Evolutionary conservation across 345 rosid genomes (phyloP), one percentile per base, ranked within the genome.

Genomic region (Cardamine occulta): DNA sequence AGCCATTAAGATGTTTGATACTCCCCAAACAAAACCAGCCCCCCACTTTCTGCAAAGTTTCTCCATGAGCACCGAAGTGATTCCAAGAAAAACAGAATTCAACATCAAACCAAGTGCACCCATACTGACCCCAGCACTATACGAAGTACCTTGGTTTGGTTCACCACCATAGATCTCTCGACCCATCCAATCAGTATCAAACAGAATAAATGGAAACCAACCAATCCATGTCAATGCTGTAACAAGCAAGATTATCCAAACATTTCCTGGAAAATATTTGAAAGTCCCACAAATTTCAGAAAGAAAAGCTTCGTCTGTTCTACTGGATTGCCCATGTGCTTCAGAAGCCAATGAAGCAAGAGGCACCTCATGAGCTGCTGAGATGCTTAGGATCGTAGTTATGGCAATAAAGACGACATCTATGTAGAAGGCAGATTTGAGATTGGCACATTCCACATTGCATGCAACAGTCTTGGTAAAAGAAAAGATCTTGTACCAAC

Each of bases 171-270:
- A 95, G 51, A 90, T 87, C 85, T 95, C 97, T 77, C 98, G 81
- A 60, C 99, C 98, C 97, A 92, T 89, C 97, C 97, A 95, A 76
- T 95, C 97, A 70, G 99, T 95, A 81, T 95, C 99, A 73, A 88
- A 90, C 70, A 93, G 86, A 74, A 88, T 85, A 82, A 86, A 93
- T 7, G 98, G 98, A 85, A 93, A 93, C 96, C 98, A 90, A 68
- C 96, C 95, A 45, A 87, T 82, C 96, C 98, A 93, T 74, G 91
- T 93, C 74, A 90, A 76, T 74, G 93, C 94, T 42, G 96, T 90
- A 31, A 90, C 96, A 68, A 85, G 71, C 83, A 93, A 80, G 77
- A 93, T 84, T 68, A 81, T 82, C 99, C 98, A 81, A 31, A 81
- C 78, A 73, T 35, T 54, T 12, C 79, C 79, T 23, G 84, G 83